Percentiles rank a stretch among this genome's conserved stretches.
Conservation (phyloP, 371 early-diverging fungal genomes). For the Capillidium heterosporum region DNA sequence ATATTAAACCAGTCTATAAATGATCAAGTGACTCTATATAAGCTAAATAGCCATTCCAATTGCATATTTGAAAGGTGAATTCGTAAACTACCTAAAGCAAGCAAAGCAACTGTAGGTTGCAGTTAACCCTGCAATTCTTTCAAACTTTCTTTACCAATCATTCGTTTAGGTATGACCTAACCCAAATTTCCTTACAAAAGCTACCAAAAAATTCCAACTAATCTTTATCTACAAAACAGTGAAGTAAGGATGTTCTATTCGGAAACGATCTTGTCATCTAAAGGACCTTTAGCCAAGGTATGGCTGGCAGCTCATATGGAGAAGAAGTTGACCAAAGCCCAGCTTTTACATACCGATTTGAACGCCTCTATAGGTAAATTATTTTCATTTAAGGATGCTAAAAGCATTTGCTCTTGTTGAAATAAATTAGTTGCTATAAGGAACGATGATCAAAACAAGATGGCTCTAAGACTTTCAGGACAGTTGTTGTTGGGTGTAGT, state of each 20-base stretch:
- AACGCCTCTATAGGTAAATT: constrained; percentile 59
- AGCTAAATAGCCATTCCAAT: no score
- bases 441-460: constrained; percentile 55
- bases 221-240: no score
- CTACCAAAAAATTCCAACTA: no score
- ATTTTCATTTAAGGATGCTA: background rate
- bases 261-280: constrained; percentile 56
- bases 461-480: constrained; percentile 88
- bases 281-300: constrained; percentile 86
- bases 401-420: background rate
- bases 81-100: no score
- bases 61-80: no score
- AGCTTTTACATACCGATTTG: constrained; percentile 81
- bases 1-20: no score
- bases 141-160: no score
- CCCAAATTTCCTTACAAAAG: no score
- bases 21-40: no score
- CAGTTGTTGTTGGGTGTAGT: constrained; percentile 93
- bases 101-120: no score
- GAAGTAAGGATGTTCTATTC: constrained; percentile 43
- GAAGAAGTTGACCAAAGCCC: constrained; percentile 84
- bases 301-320: constrained; percentile 98
- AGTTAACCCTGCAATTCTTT: no score
- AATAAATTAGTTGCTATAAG: constrained; percentile 55
- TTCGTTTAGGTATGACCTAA: no score